These are phyloP conservation scores for Collybia nuda DNA, from an alignment of 768 basidiomycete species.

Conservation along the genomic window DNA sequence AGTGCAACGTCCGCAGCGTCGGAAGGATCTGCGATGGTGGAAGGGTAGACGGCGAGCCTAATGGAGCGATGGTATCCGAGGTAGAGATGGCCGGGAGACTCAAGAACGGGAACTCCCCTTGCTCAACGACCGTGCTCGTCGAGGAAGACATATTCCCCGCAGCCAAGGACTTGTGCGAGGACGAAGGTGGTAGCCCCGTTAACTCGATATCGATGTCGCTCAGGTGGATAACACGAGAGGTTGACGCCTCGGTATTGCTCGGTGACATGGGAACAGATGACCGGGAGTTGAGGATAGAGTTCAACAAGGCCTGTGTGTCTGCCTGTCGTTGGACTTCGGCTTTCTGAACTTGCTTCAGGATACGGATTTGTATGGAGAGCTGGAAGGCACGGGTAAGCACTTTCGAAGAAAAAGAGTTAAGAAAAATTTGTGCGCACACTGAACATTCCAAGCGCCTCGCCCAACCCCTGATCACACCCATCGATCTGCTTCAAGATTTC, in stretches of 20 bases:
- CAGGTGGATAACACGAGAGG: too few relatives aligned
- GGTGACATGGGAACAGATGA: neutral
- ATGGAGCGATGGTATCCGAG: neutral
- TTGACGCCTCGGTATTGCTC: neutral
- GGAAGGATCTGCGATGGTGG: constrained; percentile 18
- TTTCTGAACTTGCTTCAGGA: neutral
- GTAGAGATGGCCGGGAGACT: neutral
- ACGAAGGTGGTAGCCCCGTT: neutral
- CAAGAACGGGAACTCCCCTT: neutral
- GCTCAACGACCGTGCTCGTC: constrained; percentile 7
- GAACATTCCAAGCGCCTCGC: constrained; percentile 4
- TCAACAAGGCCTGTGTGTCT: neutral
- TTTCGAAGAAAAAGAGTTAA: neutral
- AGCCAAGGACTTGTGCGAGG: constrained; percentile 4
- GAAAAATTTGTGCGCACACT: neutral
- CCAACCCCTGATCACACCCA: constrained; percentile 43
- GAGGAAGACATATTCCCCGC: neutral
- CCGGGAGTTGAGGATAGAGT: neutral
- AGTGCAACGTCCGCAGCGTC: constrained; percentile 20
- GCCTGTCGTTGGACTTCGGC: neutral
- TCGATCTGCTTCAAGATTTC: constrained; percentile 59
- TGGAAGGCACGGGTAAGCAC: neutral
- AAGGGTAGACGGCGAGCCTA: constrained; percentile 7
- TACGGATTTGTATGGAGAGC: neutral
- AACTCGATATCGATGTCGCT: too few relatives aligned